Evolutionary conservation across 2,329 filamentous ascomycete species (phyloP), one percentile per base, ranked within the genome.

Genomic region (Aspergillus jensenii): DNA sequence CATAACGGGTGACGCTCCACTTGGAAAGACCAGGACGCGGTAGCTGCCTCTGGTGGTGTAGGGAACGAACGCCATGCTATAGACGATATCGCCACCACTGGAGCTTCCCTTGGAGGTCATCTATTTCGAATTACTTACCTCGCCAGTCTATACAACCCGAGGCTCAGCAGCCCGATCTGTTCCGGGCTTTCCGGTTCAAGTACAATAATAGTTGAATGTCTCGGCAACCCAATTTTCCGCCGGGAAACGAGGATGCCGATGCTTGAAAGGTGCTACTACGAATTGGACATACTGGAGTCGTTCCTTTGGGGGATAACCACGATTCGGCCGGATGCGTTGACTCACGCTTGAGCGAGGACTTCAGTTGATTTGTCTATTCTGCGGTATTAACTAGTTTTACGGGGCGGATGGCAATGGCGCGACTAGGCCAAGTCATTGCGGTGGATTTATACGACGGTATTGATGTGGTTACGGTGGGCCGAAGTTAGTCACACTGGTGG

Each of bases 381-480:
- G 5, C 0, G 21, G 21, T 40, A 50, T 27, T 7, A 25, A 25
- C 23, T 25, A 25, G 5, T 2, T 25, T 2, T 6, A 25, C 23
- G 23, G 6, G 4, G 33, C 12, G 9, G 33, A 14, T 47, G 12
- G 27, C 14, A 21, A 2, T 25, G 1, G 19, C 6, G 19, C 6
- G 2, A 4, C 3, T n/a, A 53, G 40, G 41, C 12, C 43, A 33
- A 0, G 50, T 27, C 11, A 44, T 52, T 43, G 33, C 21, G 21
- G 41, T 53, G 41, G 43, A 44, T 46, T 6, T 46, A 4, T 33
- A 43, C 27, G 41, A 31, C 27, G 41, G 40, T 31, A 39, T 53
- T 39, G 51, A 40, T 3, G 41, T 23, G 31, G 27, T 4, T 40
- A 52, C 31, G 43, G 43, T 17, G 51, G 51, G 41, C 41, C 31